Evolutionary conservation across 495 filamentous ascomycete genomes (phyloP).

Genomic region (Penicillium bialowiezense): DNA sequence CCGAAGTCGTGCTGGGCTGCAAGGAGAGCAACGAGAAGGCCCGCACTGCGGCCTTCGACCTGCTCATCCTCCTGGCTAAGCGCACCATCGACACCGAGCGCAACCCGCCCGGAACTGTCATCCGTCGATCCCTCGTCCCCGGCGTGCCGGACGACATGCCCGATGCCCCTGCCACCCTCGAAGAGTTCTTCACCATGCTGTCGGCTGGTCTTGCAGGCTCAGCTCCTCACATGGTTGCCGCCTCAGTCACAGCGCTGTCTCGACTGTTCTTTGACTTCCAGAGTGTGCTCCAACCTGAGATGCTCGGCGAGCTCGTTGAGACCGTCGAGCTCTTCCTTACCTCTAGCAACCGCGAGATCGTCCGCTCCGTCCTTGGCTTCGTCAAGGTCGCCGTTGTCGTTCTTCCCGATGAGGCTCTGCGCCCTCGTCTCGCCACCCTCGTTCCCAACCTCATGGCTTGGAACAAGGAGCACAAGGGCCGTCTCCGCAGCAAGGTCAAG

Average conservation of each 20-base stretch:
- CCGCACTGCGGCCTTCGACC: constrained; percentile 80
- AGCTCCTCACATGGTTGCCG: constrained; percentile 93
- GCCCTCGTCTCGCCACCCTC: constrained; percentile 66
- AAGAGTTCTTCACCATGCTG: constrained; percentile 98
- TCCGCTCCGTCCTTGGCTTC: constrained; percentile 88
- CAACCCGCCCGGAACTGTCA: constrained; percentile 61
- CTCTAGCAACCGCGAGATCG: constrained; percentile 93
- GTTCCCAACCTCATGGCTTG: constrained; percentile 90
- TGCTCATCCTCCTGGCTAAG: constrained; percentile 84
- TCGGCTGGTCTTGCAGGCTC: constrained; percentile 88
- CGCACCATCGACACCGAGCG: constrained; percentile 59
- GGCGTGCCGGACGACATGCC: constrained; percentile 80
- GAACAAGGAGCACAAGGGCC: constrained; percentile 96
- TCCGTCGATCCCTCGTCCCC: constrained; percentile 79
- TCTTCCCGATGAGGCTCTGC: constrained; percentile 71
- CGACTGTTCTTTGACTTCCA: constrained; percentile 89
- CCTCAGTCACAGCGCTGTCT: constrained; percentile 87
- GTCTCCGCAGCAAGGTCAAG: constrained; percentile 94
- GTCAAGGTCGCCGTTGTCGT: constrained; percentile 92
- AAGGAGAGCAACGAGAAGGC: constrained; percentile 98
- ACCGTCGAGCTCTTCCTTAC: constrained; percentile 94
- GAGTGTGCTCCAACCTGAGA: constrained; percentile 48
- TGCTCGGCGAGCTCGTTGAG: constrained; percentile 76
- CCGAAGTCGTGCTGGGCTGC: constrained; percentile 89
- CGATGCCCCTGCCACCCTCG: constrained; percentile 70